Percentiles rank a stretch among this genome's conserved stretches.
These are phyloP conservation scores for Aechmea fasciata DNA, from an alignment of 176 grass and related monocot species.

Conservation along the genomic window DNA sequence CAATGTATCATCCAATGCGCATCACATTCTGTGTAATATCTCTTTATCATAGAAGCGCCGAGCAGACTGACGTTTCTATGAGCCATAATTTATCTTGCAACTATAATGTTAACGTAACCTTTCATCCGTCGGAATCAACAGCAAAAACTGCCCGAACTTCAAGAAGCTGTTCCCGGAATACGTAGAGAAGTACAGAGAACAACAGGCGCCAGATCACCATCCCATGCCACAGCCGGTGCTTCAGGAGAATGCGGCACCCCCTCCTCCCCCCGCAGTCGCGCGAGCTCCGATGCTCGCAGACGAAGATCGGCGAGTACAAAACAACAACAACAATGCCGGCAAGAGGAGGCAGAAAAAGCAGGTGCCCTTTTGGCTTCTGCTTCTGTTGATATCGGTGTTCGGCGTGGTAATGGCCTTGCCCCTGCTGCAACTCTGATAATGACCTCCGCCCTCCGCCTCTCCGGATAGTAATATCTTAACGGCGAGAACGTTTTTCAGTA, in stretches of 20 bases:
- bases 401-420: conserved; percentile 89
- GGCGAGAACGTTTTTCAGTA: not conserved
- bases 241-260: conserved; percentile 23
- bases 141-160: conserved; percentile 90
- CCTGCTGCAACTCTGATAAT: conserved; percentile 81
- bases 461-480: not conserved
- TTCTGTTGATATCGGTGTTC: conserved; percentile 74
- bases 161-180: conserved; percentile 97
- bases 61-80: not conserved
- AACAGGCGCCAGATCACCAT: conserved; percentile 29
- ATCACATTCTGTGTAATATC: not conserved
- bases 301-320: too few species aligned
- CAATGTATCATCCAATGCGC: too few species aligned
- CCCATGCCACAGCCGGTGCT: conserved; percentile 23
- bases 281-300: conserved; percentile 23
- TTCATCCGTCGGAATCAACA: conserved; percentile 22
- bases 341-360: conserved; percentile 44
- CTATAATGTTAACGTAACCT: not conserved
- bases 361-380: conserved; percentile 78
- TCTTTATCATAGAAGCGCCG: not conserved
- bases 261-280: conserved; percentile 24
- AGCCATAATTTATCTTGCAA: not conserved
- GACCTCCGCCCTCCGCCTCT: not conserved
- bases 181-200: conserved; percentile 71
- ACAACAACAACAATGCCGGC: too few species aligned